A percentile compares a stretch with the other conserved stretches of the same genome.
phyloP scores from a whole-genome alignment of 495 filamentous ascomycete genomes.

The Talaromyces nanjingensis region DNA sequence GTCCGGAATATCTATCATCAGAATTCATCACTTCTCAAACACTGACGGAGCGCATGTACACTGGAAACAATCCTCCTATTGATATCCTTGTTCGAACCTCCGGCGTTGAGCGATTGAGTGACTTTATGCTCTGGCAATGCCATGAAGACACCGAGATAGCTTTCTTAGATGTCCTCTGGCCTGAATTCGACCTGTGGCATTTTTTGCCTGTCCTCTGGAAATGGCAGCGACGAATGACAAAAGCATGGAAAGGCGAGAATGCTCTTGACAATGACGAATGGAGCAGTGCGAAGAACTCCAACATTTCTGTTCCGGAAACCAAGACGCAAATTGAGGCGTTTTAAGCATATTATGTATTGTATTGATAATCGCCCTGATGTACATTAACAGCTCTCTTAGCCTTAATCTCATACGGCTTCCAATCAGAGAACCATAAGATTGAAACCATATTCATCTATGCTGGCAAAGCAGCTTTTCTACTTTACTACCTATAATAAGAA shows the following conservation, averaged over 20 bases:
- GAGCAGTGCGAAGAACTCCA: not conserved
- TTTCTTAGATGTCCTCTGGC: slow-evolving; percentile 90
- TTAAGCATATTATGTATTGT: not conserved
- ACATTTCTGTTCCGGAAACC: not conserved
- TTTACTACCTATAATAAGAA: not conserved
- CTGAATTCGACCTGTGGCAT: slow-evolving; percentile 90
- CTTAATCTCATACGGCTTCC: not conserved
- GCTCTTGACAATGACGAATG: slow-evolving; percentile 6
- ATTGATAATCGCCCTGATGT: not conserved
- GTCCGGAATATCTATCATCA: slow-evolving; percentile 49
- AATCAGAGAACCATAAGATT: not conserved
- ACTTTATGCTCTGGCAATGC: slow-evolving; percentile 99
- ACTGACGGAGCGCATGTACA: slow-evolving; percentile 74
- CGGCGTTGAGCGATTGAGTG: slow-evolving; percentile 83
- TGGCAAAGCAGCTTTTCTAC: not conserved
- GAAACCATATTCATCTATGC: too few relatives aligned
- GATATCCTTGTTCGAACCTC: slow-evolving; percentile 87
- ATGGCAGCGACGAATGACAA: slow-evolving; percentile 71
- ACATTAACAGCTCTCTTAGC: not conserved
- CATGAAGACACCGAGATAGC: slow-evolving; percentile 87
- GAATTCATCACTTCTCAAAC: slow-evolving; percentile 81
- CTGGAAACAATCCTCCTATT: slow-evolving; percentile 73
- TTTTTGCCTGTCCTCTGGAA: slow-evolving; percentile 88
- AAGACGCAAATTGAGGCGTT: not conserved
- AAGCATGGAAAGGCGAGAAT: slow-evolving; percentile 18